Conservation (phyloP, 75 land plant species). For the Picea glauca region DNA sequence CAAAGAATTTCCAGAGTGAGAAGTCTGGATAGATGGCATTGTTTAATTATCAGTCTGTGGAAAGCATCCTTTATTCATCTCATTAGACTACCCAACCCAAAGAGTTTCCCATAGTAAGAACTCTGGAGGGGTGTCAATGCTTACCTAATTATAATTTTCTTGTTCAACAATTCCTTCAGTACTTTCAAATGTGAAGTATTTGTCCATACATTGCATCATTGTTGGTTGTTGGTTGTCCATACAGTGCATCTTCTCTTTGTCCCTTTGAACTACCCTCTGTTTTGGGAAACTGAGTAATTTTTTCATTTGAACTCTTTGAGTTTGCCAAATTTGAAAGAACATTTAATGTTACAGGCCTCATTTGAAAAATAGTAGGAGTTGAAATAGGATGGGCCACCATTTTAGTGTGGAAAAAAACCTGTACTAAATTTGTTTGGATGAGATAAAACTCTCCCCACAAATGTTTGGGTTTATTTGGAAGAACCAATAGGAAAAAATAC, state of each 20-base stretch:
- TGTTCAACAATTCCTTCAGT: background rate
- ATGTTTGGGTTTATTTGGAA: no score
- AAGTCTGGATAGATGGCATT: no score
- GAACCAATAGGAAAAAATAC: no score
- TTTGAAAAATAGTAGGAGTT: background rate
- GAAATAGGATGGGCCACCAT: background rate
- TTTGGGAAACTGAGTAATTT: background rate
- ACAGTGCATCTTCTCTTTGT: background rate
- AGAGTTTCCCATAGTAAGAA: no score
- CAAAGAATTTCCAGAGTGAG: no score
- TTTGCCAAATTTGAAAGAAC: background rate
- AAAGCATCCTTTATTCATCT: no score
- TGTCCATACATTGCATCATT: background rate
- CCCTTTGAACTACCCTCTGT: background rate
- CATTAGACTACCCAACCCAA: no score
- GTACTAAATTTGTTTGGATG: background rate
- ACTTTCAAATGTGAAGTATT: background rate
- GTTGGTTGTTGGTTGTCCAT: background rate
- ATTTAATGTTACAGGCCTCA: background rate
- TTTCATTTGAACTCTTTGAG: background rate
- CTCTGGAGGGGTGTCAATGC: background rate
- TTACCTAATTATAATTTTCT: background rate
- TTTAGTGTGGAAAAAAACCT: background rate
- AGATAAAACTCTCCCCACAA: background rate
- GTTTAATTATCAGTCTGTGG: no score